phyloP scores from a whole-genome alignment of 768 basidiomycete genomes.

The Lactifluus echinatus region DNA sequence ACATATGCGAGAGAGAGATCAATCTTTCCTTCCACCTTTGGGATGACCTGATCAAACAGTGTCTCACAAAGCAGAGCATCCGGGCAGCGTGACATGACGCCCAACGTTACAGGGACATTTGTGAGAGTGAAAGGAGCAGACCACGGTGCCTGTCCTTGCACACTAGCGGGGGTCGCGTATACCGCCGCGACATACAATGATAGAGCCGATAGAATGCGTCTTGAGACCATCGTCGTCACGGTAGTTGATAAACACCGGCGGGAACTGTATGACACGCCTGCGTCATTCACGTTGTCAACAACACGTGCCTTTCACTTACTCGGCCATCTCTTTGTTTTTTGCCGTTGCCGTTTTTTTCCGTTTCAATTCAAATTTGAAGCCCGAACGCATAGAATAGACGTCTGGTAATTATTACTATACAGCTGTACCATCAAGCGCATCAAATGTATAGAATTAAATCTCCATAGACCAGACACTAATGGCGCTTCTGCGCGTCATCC shows the following conservation, averaged over 20 bases:
- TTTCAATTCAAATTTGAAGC: neutral
- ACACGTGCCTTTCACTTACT: neutral
- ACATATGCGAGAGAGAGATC: conserved; percentile 65
- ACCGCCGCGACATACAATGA: neutral
- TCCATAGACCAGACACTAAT: neutral
- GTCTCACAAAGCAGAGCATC: conserved; percentile 79
- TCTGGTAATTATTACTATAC: neutral
- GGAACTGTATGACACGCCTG: neutral
- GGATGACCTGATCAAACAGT: conserved; percentile 63
- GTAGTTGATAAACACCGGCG: neutral
- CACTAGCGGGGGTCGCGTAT: neutral
- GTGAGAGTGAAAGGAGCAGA: conserved; percentile 16
- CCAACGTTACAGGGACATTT: conserved; percentile 46
- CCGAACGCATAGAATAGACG: neutral
- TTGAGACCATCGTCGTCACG: neutral
- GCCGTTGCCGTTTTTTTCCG: too few relatives aligned
- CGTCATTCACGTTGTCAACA: conserved; percentile 7
- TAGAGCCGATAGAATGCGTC: neutral
- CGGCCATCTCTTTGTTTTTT: neutral
- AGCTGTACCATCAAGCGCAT: neutral
- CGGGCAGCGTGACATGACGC: conserved; percentile 68
- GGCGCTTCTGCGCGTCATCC: conserved; percentile 31
- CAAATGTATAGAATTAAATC: neutral
- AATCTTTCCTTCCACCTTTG: conserved; percentile 53
- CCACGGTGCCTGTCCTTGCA: conserved; percentile 13